Conservation (phyloP, 2,329 filamentous ascomycete genomes). For the Phyllosticta capitalensis region DNA sequence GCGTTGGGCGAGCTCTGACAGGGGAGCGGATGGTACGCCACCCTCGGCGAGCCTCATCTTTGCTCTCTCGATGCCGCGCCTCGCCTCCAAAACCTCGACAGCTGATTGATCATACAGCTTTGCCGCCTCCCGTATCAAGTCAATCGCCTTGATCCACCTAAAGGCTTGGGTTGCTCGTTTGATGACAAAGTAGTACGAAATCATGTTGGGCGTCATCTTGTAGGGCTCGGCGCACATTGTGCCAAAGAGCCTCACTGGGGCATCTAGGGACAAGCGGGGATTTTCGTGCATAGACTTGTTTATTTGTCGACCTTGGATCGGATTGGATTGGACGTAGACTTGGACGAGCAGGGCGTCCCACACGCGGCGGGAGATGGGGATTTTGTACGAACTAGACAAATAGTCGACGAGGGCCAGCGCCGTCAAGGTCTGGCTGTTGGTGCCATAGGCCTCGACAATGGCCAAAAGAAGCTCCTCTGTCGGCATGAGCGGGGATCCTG, state of each 20-base stretch:
- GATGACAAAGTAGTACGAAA: constrained; percentile 40
- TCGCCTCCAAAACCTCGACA: background rate
- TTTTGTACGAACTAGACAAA: constrained; percentile 49
- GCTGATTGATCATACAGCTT: background rate
- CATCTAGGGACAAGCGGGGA: constrained; percentile 28
- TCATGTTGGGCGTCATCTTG: constrained; percentile 46
- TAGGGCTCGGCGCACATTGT: constrained; percentile 52
- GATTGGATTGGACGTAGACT: constrained; percentile 48
- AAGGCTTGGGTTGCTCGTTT: background rate
- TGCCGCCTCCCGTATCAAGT: background rate
- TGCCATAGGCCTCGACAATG: constrained; percentile 60
- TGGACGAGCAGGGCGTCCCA: constrained; percentile 63
- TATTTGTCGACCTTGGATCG: background rate
- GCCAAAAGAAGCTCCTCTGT: constrained; percentile 50
- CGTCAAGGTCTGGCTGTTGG: constrained; percentile 51
- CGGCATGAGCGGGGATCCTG: constrained; percentile 49
- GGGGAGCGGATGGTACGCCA: background rate
- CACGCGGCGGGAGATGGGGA: constrained; percentile 47
- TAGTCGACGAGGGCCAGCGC: constrained; percentile 53
- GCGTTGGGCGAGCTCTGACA: background rate
- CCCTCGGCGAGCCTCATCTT: background rate
- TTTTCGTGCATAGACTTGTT: constrained; percentile 23
- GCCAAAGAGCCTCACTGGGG: constrained; percentile 47
- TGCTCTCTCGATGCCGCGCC: background rate
- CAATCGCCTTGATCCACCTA: background rate